A percentile compares a stretch with the other conserved stretches of the same genome.
Conservation (phyloP, 352 stramenopile genomes). For the Globisporangium barbulae region DNA sequence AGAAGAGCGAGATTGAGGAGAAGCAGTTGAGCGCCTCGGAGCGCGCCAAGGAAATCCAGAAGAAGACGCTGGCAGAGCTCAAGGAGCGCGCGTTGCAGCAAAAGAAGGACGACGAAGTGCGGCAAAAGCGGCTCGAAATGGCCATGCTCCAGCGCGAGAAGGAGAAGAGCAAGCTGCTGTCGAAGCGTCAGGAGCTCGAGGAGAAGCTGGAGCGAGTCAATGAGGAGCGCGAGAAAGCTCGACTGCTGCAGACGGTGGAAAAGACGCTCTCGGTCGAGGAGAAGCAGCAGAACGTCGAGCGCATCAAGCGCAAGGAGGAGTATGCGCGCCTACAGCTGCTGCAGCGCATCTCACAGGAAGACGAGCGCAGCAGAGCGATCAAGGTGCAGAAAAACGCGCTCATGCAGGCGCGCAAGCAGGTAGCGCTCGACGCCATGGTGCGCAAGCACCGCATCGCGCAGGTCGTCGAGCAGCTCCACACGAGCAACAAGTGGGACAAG, state of each 20-base stretch:
- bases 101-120: constrained; percentile 64
- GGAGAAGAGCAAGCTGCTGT: constrained; percentile 31
- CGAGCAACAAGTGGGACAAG: constrained; percentile 73
- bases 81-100: constrained; percentile 56
- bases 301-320: constrained; percentile 68
- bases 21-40: constrained; percentile 52
- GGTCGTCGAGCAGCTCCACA: constrained; percentile 61
- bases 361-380: constrained; percentile 51
- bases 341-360: constrained; percentile 50
- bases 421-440: constrained; percentile 56
- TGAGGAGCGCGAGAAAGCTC: constrained; percentile 41
- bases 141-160: constrained; percentile 38
- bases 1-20: constrained; percentile 57
- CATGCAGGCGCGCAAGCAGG: constrained; percentile 55
- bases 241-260: constrained; percentile 51
- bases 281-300: constrained; percentile 67
- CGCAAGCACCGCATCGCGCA: constrained; percentile 67
- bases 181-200: constrained; percentile 41
- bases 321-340: constrained; percentile 63
- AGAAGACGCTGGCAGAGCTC: constrained; percentile 51
- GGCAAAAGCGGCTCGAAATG: constrained; percentile 59
- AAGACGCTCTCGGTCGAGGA: constrained; percentile 49
- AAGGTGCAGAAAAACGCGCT: constrained; percentile 64
- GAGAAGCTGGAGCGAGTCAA: constrained; percentile 38
- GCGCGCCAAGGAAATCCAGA: constrained; percentile 57